Evolutionary conservation across 345 rosid genomes (phyloP).

Genomic region (Trapa bicornis): DNA sequence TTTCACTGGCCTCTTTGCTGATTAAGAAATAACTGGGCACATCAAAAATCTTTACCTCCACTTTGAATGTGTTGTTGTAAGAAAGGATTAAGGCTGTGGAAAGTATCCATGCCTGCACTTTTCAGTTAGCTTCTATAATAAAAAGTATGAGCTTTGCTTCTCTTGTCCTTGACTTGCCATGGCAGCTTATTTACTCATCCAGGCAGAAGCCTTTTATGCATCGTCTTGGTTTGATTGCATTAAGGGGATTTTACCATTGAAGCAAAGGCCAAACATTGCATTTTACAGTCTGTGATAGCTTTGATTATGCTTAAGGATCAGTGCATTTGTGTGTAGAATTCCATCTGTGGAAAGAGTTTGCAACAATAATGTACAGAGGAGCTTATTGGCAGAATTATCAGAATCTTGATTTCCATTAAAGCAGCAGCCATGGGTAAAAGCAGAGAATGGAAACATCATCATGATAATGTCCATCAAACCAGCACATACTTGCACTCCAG

Average conservation of each 20-base stretch:
- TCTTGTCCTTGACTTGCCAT: neutral
- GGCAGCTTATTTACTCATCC: no score
- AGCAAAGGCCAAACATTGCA: no score
- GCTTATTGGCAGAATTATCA: neutral
- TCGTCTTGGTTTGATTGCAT: no score
- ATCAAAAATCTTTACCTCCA: neutral
- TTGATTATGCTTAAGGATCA: no score
- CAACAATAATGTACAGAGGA: neutral
- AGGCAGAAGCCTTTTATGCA: no score
- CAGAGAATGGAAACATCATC: conserved; percentile 15
- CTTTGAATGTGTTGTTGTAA: neutral
- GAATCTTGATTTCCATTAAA: conserved; percentile 6
- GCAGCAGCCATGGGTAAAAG: conserved; percentile 9
- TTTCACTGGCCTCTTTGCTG: neutral
- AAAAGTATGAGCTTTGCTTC: neutral
- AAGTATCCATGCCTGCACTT: neutral
- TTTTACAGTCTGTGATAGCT: no score
- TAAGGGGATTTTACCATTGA: no score
- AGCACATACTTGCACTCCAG: conserved; percentile 24
- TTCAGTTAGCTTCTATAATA: neutral
- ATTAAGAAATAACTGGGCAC: conserved; percentile 9
- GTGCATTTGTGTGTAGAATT: no score
- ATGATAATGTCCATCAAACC: conserved; percentile 29
- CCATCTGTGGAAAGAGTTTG: no score
- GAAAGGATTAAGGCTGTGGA: neutral